Evolutionary conservation across 2,329 filamentous ascomycete species (phyloP), one percentile per base, ranked within the genome.

Genomic region (Apiospora kogelbergensis): DNA sequence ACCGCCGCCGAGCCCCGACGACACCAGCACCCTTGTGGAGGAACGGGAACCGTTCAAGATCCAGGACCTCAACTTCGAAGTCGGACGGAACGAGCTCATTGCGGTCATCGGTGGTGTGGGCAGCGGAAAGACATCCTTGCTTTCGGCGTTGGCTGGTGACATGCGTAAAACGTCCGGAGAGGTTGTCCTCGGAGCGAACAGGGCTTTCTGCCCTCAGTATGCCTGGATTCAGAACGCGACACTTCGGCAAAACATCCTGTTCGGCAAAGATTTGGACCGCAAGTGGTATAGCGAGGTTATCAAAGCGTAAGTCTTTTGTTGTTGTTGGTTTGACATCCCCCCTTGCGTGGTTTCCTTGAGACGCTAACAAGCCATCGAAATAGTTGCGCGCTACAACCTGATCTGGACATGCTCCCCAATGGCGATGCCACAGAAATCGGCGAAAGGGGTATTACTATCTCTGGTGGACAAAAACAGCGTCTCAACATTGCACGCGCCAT

Each of bases 191-290:
- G 93, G 95, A 48, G 93, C 93, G 0, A 91, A 90, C 3, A 86
- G 95, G 71, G 93, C 95, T 0, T 98, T 97, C 75, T 98, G 96
- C 73, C 95, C 95, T 0, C 95, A 99, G 78, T 97, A 97, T 76
- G 93, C 96, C 0, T 99, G 96, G 96, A 97, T 99, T 65, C 95
- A 98, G 77, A 98, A 98, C 76, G 87, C 94, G 0, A 93, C 91
- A 0, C 88, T 98, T 3, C 90, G 89, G 71, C 89, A 97, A 42
- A 99, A 99, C 76, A 97, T 99, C 70, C 81, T 94, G 0, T 98
- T 98, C 76, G 95, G 95, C 13, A 95, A 94, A 73, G 87, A 89
- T 0, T 88, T 91, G 81, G 86, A 97, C 67, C 86, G 86, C 69
- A 82, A 83, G 3, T 97, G 95, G 95, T 97, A 97, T 76, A 86